Conservation (phyloP, 352 stramenopile species). For the Phytophthora hibernalis region DNA sequence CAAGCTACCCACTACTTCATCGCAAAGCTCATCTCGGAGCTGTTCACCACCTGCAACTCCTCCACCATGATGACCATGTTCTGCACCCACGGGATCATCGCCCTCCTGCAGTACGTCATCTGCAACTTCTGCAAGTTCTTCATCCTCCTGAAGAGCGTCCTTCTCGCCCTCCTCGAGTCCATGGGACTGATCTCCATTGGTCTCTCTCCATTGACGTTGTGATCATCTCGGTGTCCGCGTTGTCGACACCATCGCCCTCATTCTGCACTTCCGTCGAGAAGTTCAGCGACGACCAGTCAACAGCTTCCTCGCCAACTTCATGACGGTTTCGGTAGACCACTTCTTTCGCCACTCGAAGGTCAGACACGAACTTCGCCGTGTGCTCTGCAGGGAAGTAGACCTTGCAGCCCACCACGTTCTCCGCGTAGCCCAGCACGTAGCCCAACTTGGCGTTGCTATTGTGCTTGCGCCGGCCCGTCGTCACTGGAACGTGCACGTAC, state of each 20-base stretch:
- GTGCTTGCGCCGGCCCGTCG: constrained; percentile 1
- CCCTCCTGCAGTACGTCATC: background rate
- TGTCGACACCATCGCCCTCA: background rate
- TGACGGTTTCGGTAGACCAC: constrained; percentile 13
- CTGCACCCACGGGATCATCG: background rate
- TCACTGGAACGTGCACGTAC: constrained; percentile 14
- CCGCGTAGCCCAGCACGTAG: constrained; percentile 12
- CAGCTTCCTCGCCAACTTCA: background rate
- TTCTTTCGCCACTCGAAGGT: constrained; percentile 6
- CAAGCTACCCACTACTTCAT: background rate
- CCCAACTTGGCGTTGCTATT: constrained; percentile 15
- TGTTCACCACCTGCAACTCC: background rate
- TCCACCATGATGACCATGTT: background rate
- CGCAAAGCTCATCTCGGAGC: background rate
- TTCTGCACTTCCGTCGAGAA: constrained; percentile 3
- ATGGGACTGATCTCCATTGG: constrained; percentile 5
- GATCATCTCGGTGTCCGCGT: constrained; percentile 4
- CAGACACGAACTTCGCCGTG: constrained; percentile 3
- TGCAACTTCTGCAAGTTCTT: background rate
- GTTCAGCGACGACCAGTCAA: constrained; percentile 7
- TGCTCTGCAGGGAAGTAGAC: constrained; percentile 16
- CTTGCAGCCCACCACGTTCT: constrained; percentile 17
- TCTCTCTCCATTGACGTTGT: constrained; percentile 3
- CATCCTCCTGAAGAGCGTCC: background rate
- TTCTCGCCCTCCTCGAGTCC: constrained; percentile 6